Base-by-base conservation (phyloP, 345 rosid genomes). In the Anacardium occidentale region DNA sequence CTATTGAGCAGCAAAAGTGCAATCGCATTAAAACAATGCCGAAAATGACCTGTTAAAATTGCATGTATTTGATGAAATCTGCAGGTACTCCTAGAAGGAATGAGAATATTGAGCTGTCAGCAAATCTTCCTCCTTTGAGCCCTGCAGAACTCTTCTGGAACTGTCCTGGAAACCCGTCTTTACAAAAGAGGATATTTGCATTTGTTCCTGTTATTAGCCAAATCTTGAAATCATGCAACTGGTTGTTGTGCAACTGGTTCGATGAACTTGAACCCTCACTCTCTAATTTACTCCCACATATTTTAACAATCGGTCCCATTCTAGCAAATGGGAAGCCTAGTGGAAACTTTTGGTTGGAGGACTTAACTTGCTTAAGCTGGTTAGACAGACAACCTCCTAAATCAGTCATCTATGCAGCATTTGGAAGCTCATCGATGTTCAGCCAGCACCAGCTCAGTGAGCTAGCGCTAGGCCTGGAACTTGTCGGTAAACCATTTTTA, bases 371-470 rank as follows among this genome's bases (percentile, higher is more conserved):
- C 75, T 44, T 68, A 62, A 42, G 45, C 55, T 74, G 77, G 83
- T 76, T 82, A 0, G 77, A 76, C 45, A 24, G 66, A 52, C 81
- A 69, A 13, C 71, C 80, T 4, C 21, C 69, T 0, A 37, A 54
- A 5, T 72, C 78, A 8, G 85, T 78, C 70, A 57, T 78, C 18
- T 73, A 81, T 50, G 74, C 37, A 10, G 82, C 85, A 14, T 75
- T 81, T 25, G 78, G 82, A 20, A 78, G 80, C 74, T 29, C 22
- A 17, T 21, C 74, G 1, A 18, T 54, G 2, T 15, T 76, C 8
- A 55, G 62, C 22, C 58, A 52, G 3, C 51, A 54, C 25, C 82
- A 78, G 32, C 63, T 62, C 21, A 4, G 54, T 2, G 80, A 81
- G 40, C 64, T 78, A 0, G 75, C 80, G 25, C n/a, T 48, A 5